Evolutionary conservation across 192 early-diverging fungal genomes (phyloP).

Genomic region (Chytriomyces confervae): DNA sequence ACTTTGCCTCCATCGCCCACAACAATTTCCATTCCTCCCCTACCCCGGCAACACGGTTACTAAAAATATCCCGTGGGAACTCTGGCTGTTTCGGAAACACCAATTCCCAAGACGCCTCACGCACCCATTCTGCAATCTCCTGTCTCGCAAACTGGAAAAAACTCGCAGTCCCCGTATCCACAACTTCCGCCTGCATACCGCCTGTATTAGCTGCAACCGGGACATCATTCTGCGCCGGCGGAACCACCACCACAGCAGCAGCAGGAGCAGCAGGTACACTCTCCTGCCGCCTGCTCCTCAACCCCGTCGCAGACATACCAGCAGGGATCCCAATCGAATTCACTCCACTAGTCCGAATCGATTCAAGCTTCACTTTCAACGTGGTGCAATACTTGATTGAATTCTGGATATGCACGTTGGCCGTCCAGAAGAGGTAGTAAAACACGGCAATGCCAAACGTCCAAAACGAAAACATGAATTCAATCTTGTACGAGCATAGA

Average conservation of each 20-base stretch:
- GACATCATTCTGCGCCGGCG: too few species aligned
- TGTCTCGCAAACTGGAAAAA: not conserved
- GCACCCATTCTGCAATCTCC: not conserved
- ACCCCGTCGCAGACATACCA: too few species aligned
- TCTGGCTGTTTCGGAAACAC: not conserved
- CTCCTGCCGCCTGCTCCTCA: too few species aligned
- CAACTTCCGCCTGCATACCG: too few species aligned
- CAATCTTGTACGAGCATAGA: not conserved
- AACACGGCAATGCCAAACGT: not conserved
- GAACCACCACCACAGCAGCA: too few species aligned
- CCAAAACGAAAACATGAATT: conserved; percentile 2
- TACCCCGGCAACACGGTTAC: not conserved
- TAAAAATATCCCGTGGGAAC: not conserved
- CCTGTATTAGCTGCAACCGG: too few species aligned
- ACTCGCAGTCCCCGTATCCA: not conserved
- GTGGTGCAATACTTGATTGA: not conserved
- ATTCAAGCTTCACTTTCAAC: not conserved
- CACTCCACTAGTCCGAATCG: not conserved
- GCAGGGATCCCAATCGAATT: too few species aligned
- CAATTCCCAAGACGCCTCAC: not conserved
- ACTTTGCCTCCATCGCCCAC: not conserved
- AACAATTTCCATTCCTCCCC: conserved; percentile 14
- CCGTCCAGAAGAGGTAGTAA: conserved; percentile 17
- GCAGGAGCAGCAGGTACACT: too few species aligned
- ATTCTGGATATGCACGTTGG: conserved; percentile 4